A percentile compares a stretch with the other conserved stretches of the same genome.
These are phyloP conservation scores for Monosporozyma aquatica DNA, from an alignment of 805 yeast species.

Conservation along the genomic window DNA sequence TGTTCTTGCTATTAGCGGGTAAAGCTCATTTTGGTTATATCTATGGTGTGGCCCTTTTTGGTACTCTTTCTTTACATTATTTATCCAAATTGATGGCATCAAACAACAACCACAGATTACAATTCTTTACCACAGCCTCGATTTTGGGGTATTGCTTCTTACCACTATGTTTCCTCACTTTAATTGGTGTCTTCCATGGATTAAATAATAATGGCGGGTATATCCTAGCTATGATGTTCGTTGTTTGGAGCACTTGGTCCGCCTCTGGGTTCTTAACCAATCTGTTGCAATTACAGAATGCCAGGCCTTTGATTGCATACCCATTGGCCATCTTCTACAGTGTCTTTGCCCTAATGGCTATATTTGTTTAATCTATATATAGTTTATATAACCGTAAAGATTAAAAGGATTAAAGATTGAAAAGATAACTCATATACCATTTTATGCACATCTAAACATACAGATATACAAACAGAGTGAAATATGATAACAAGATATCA, in stretches of 20 bases:
- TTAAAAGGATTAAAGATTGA: no score
- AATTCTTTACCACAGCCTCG: slow-evolving; percentile 65
- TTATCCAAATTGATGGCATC: slow-evolving; percentile 83
- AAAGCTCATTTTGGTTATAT: slow-evolving; percentile 95
- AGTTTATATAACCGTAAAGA: no score
- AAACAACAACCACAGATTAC: slow-evolving; percentile 29
- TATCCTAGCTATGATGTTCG: slow-evolving; percentile 52
- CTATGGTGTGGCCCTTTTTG: slow-evolving; percentile 91
- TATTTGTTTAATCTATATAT: slow-evolving; percentile 40
- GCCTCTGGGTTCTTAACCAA: slow-evolving; percentile 90
- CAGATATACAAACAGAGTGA: neutral
- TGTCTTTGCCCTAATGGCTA: slow-evolving; percentile 92
- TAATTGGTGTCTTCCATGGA: slow-evolving; percentile 64
- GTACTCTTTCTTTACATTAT: slow-evolving; percentile 75
- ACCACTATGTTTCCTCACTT: slow-evolving; percentile 57
- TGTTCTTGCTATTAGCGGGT: slow-evolving; percentile 73
- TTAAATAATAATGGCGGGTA: slow-evolving; percentile 74
- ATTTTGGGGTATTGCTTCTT: slow-evolving; percentile 89
- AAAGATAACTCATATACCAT: no score
- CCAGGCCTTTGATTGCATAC: slow-evolving; percentile 84
- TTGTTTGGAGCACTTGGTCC: slow-evolving; percentile 86
- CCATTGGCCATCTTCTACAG: slow-evolving; percentile 87
- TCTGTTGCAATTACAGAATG: slow-evolving; percentile 72
- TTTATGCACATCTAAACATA: no score
- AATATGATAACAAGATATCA: slow-evolving; percentile 1